Evolutionary conservation across 1,284 basidiomycete genomes (phyloP).

Genomic region (Mycena citricolor): DNA sequence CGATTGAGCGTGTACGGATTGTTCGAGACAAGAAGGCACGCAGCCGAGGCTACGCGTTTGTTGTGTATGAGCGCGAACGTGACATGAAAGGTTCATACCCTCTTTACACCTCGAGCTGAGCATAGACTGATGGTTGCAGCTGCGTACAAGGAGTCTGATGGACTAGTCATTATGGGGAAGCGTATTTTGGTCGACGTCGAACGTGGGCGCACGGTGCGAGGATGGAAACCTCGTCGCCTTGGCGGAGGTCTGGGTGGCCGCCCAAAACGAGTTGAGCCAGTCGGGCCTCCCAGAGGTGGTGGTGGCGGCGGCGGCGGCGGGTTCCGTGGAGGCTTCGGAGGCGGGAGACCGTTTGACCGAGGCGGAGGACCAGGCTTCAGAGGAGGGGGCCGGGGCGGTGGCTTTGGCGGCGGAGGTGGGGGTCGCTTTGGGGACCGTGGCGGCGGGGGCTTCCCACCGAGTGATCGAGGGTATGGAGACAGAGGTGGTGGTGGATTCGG

Average conservation of each 20-base stretch:
- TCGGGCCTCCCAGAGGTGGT: slow-evolving; percentile 27
- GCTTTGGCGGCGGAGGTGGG: slow-evolving; percentile 41
- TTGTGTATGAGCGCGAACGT: slow-evolving; percentile 96
- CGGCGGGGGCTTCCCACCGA: too few relatives aligned
- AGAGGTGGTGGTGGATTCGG: slow-evolving; percentile 27
- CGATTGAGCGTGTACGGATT: slow-evolving; percentile 89
- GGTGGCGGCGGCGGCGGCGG: slow-evolving; percentile 20
- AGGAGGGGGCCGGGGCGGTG: slow-evolving; percentile 25
- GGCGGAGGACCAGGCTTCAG: too few relatives aligned
- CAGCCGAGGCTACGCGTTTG: slow-evolving; percentile 91
- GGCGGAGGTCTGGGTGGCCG: slow-evolving; percentile 95
- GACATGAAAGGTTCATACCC: slow-evolving; percentile 93
- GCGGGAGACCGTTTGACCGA: slow-evolving; percentile 25
- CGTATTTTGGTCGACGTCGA: slow-evolving; percentile 97
- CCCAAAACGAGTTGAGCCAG: slow-evolving; percentile 78
- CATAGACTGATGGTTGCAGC: slow-evolving; percentile 49
- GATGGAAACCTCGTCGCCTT: slow-evolving; percentile 95
- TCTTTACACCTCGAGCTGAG: slow-evolving; percentile 23
- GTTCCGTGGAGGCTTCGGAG: slow-evolving; percentile 43
- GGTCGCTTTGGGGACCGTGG: slow-evolving; percentile 44
- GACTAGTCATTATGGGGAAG: slow-evolving; percentile 93
- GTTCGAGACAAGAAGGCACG: slow-evolving; percentile 89
- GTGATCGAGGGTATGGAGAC: slow-evolving; percentile 26
- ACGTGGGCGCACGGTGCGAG: slow-evolving; percentile 94
- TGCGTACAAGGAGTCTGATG: slow-evolving; percentile 99